These are phyloP conservation scores for Venturiaceae sp. DNA, from an alignment of 2,329 filamentous ascomycete genomes.

Conservation along the genomic window DNA sequence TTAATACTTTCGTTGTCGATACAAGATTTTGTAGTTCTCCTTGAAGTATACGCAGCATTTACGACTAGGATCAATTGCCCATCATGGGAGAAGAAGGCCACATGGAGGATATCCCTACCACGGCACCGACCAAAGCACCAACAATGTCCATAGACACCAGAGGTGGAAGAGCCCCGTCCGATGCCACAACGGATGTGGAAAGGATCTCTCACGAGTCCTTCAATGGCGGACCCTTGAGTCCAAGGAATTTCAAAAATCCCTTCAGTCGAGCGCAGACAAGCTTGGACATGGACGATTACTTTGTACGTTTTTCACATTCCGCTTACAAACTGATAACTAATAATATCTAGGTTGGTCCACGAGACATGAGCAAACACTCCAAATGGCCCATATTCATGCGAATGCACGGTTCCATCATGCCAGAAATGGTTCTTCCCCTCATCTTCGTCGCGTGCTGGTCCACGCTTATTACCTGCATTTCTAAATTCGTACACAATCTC, in stretches of 20 bases:
- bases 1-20: too few species aligned
- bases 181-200: neutral
- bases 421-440: constrained; percentile 64
- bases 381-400: constrained; percentile 70
- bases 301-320: neutral
- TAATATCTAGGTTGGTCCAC: constrained; percentile 37
- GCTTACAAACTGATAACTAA: neutral
- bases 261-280: constrained; percentile 6
- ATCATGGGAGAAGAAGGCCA: neutral
- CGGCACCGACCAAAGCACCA: neutral
- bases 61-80: too few species aligned
- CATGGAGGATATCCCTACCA: neutral
- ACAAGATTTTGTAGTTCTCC: too few species aligned
- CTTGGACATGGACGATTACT: constrained; percentile 9
- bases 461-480: constrained; percentile 47
- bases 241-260: neutral
- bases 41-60: too few species aligned
- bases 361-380: constrained; percentile 62
- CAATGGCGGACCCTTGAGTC: neutral
- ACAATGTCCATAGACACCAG: neutral
- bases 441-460: constrained; percentile 56
- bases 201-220: neutral
- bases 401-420: constrained; percentile 65
- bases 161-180: neutral
- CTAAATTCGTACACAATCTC: neutral